Evolutionary conservation across 176 grass and related monocot species (phyloP), one percentile per base, ranked within the genome.

Genomic region (Triticum dicoccoides): DNA sequence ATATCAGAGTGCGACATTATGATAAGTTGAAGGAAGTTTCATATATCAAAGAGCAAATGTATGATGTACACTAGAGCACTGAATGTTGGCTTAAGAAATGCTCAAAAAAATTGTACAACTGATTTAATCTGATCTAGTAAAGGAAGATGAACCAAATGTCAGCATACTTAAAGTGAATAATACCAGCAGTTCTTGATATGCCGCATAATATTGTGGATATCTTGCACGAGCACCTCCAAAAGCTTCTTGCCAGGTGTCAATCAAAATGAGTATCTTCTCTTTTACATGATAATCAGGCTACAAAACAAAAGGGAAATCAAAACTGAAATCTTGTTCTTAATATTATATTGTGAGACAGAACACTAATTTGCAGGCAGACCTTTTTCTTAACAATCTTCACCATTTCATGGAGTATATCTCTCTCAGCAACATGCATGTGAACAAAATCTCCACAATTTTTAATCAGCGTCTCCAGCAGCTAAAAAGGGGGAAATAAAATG

Each of bases 181-280:
- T 98, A 98, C 96, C 96, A 94, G 84, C 18, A 98, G 86, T 65
- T 94, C 88, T 82, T 96, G 96, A 77, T 98, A 98, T 79, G 93
- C 86, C 12, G 65, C 82, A 85, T 94, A 94, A 79, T 96, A 98
- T 81, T 95, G 90, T 6, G 93, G 93, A 89, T 94, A 94, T 94
- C 92, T 94, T 91, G 91, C 92, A 49, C 78, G 88, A 38, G 92
- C 76, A 85, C 96, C 96, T 58, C 96, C 96, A 91, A 98, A 98
- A 91, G 96, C 91, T 92, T 98, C 96, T 96, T 98, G 93, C 96
- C 96, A 98, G 80, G 86, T 94, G 73, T 98, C 91, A 88, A 98
- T 89, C 62, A 95, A 85, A 82, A 84, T 79, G 72, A 95, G 79
- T 84, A 93, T 88, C 86, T 92, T 93, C 69, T 87, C 88, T 77